Conservation (phyloP, 2,329 filamentous ascomycete genomes). For the Pseudocercospora pini-densiflorae region DNA sequence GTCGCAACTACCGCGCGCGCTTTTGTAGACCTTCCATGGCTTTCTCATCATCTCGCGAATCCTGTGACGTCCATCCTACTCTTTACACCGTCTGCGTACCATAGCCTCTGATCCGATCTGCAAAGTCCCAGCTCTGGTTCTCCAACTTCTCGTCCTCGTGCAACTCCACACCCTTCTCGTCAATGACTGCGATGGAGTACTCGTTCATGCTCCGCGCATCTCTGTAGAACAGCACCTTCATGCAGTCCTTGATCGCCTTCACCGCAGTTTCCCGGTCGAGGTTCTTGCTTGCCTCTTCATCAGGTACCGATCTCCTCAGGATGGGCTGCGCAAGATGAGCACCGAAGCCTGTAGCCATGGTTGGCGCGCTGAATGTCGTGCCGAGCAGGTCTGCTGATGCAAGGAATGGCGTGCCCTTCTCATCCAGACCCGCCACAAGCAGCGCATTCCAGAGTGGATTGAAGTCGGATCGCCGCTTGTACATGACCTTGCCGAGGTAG, state of each 20-base stretch:
- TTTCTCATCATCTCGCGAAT: background rate
- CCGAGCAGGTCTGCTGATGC: constrained; percentile 90
- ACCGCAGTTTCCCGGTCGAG: constrained; percentile 80
- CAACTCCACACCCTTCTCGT: constrained; percentile 79
- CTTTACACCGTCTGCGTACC: constrained; percentile 70
- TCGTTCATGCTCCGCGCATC: constrained; percentile 90
- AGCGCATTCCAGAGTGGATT: constrained; percentile 98
- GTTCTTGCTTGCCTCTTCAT: constrained; percentile 75
- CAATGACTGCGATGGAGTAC: constrained; percentile 89
- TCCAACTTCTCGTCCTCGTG: constrained; percentile 87
- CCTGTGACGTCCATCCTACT: background rate
- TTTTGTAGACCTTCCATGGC: background rate
- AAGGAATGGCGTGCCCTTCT: constrained; percentile 80
- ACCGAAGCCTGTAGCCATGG: constrained; percentile 91
- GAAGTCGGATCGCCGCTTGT: constrained; percentile 92
- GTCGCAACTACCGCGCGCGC: background rate
- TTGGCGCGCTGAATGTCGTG: constrained; percentile 86
- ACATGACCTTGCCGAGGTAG: constrained; percentile 94
- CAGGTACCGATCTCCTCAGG: constrained; percentile 79
- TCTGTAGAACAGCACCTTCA: constrained; percentile 98
- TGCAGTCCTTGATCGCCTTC: constrained; percentile 82
- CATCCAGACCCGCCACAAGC: constrained; percentile 86
- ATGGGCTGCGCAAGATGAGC: constrained; percentile 92
- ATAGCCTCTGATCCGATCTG: constrained; percentile 91
- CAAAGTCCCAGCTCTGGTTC: constrained; percentile 97